Conservation (phyloP, 1,284 basidiomycete species). For the Papiliotrema terrestris region DNA sequence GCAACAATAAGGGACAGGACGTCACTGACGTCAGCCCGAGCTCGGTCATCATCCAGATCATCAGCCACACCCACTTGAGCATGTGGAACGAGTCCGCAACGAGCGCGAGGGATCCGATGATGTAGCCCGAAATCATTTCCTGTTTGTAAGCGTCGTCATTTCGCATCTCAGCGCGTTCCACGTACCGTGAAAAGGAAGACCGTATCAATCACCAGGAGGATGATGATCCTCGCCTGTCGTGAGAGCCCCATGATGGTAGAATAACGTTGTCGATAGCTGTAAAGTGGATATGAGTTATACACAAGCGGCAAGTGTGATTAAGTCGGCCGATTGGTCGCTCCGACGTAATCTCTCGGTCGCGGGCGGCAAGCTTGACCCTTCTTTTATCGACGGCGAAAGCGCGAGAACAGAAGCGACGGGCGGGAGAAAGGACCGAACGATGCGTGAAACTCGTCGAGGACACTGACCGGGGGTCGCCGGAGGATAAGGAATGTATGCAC, state of each 20-base stretch:
- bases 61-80: conserved; percentile 70
- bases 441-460: too few relatives aligned
- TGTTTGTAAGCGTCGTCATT: conserved; percentile 10
- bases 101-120: conserved; percentile 88
- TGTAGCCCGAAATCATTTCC: conserved; percentile 65
- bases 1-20: conserved; percentile 93
- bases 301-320: not conserved
- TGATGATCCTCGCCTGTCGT: conserved; percentile 70
- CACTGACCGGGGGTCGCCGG: too few relatives aligned
- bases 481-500: too few relatives aligned
- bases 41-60: too few relatives aligned
- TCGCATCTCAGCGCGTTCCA: not conserved
- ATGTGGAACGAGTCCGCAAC: conserved; percentile 98
- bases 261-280: too few relatives aligned
- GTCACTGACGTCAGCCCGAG: conserved; percentile 59
- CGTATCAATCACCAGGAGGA: conserved; percentile 79
- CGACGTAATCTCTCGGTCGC: too few relatives aligned
- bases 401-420: too few relatives aligned
- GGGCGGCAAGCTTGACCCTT: too few relatives aligned
- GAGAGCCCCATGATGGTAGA: conserved; percentile 58
- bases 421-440: too few relatives aligned
- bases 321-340: too few relatives aligned
- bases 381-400: too few relatives aligned
- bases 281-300: not conserved
- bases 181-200: conserved; percentile 89